Base-by-base conservation (phyloP, 768 basidiomycete species). In the Rhizopogon rudus region DNA sequence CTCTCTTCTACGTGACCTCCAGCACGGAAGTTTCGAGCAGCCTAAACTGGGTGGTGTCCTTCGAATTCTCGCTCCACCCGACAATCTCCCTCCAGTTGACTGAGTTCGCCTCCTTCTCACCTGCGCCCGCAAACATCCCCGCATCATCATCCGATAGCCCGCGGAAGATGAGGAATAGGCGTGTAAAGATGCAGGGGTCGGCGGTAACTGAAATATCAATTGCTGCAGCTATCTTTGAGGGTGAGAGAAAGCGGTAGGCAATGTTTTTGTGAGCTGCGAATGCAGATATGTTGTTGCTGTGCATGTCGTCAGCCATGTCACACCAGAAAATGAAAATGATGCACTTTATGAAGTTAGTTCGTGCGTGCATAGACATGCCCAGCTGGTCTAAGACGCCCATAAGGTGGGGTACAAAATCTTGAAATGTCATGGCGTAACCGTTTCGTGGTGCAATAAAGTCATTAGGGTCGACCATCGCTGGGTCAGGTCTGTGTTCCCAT, bases 201-300 rank as follows among this genome's bases (percentile, higher is more conserved):
- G 81, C 77, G 0, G 88, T 87, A n/a, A 93, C 84, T 1, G 86
- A 84, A 58, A 93, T 88, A 65, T 93, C 91, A 54, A 93, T 81
- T n/a, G 91, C 91, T 3, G 88, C 83, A 6, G 90, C 88, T 43
- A 93, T 88, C 62, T 82, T 87, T 56, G 77, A 75, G 6, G 89
- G 91, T 8, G 84, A 81, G 58, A 93, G 79, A 70, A 93, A 92
- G n/a, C 91, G 85, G 66, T 93, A 93, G 17, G 91, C 91, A 58
- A 93, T 90, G 69, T 93, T 92, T 66, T 86, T 88, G 72, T 93
- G 89, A 14, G 76, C 75, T 9, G 85, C 74, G 68, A 92, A 92
- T 12, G 83, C 73, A 28, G 85, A 75, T 59, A 93, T 76, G 69
- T 93, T 90, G 69, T 88, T 84, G 67, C 89, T 93, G 60, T 16